Base-by-base conservation (phyloP, 495 filamentous ascomycete genomes). In the Hapsidospora chrysogenum region DNA sequence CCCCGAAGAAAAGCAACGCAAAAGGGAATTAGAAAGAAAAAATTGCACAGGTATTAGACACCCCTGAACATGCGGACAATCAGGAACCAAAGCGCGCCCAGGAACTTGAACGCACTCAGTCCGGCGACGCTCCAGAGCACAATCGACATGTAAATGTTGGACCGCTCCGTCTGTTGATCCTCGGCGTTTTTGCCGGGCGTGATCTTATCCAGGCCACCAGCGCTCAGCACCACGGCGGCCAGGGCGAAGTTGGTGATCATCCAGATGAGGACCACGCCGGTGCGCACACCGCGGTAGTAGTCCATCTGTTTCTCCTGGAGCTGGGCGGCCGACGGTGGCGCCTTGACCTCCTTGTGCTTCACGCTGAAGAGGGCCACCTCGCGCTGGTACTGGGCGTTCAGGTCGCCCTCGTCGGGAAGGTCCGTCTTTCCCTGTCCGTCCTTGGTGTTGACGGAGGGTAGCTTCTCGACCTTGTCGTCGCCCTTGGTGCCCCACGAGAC, bases 401-500 rank as follows among this genome's bases (percentile, higher is more conserved):
- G 68, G 40, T 73, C 70, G 23, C 59, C 62, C 43, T 74, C 70
- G 45, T 97, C 87, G 0, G 92, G 92, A 34, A 95, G 79, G 46
- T 81, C 77, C 52, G 94, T 85, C 49, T 94, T 82, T 48, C 92
- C 85, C 63, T 92, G 85, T 39, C 92, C 92, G 50, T 83, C 84
- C 48, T 94, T 95, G 6, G 85, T 70, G 37, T 68, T 81, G 33
- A 81, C 86, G 4, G 70, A 77, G 9, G 76, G 76, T 32, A 95
- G 63, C 42, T 86, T 85, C 46, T 82, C 78, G 30, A 80, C 61
- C 50, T 85, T 89, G 64, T 89, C 84, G 46, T 92, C 86, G 37
- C 86, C 86, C 53, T 92, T 95, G 10, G 86, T 95, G 50, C 86
- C 86, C 86, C 86, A 95, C 9, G 85, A 89, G 38, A 95, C 86